Base-by-base conservation (phyloP, 352 stramenopile species). In the Elongisporangium undulatum region DNA sequence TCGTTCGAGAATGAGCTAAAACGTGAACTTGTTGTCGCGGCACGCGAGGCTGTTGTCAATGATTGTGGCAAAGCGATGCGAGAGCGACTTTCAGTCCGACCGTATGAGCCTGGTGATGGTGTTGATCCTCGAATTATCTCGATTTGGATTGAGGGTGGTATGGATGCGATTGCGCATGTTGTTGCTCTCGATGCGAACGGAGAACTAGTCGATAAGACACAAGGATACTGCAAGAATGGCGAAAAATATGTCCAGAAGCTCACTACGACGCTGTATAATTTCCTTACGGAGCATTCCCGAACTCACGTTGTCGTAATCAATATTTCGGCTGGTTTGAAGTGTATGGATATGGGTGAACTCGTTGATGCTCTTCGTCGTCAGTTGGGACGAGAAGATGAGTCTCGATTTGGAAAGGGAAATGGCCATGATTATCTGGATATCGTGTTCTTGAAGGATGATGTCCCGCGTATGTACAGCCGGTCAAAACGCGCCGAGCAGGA, bases 261-360 rank as follows among this genome's bases (percentile, higher is more conserved):
- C 15, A 90, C 85, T 24, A 79, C 86, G 58, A 91, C 73, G 2
- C 60, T 96, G 26, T 82, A 88, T 52, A 87, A 89, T 26, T 96
- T 96, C 51, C 61, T 96, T 19, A 80, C 87, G 51, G 87, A 96
- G 29, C 82, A 96, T 65, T 77, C 79, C 9, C 71, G 77, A 63
- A 93, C 84, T 10, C 76, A 94, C 58, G 87, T 92, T 0, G 85
- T 96, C 26, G 87, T 94, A 19, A 90, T 96, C 63, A 96, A 96
- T 70, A 82, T 94, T 17, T 93, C 83, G n/a, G 87, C 82, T 1
- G 85, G 87, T 17, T 89, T 91, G 73, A 96, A 96, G 64, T 94
- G 85, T 55, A 92, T 96, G 80, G 87, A 96, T 56, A 90, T 96
- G 80, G 87, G 87, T 69, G 85, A 89, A 20, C 72, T 96, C 13